Percentiles rank a stretch among this genome's conserved stretches.
These are phyloP conservation scores for Crithidia sp. DNA, from an alignment of 208 protist genomes.

Conservation along the genomic window DNA sequence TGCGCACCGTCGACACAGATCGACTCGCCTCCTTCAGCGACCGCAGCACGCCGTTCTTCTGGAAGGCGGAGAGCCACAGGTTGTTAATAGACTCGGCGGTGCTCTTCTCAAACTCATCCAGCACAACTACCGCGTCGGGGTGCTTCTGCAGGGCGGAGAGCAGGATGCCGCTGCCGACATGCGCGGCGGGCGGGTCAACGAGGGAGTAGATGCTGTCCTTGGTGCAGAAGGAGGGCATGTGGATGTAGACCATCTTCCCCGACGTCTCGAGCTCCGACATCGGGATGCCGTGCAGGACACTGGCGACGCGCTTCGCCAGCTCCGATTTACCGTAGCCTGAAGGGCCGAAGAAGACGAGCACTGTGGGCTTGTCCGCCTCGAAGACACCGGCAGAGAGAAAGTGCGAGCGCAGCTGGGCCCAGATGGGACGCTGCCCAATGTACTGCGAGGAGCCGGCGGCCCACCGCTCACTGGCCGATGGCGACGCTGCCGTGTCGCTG, in stretches of 20 bases:
- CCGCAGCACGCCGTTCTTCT: conserved; percentile 83
- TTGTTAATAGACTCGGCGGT: conserved; percentile 83
- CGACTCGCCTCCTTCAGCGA: conserved; percentile 80
- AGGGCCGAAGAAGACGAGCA: conserved; percentile 84
- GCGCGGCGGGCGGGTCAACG: conserved; percentile 84
- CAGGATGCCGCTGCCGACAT: conserved; percentile 83
- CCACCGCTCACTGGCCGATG: conserved; percentile 46
- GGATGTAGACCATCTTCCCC: conserved; percentile 83
- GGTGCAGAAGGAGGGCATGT: conserved; percentile 88
- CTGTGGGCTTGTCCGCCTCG: conserved; percentile 77
- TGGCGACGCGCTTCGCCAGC: conserved; percentile 70
- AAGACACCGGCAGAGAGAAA: conserved; percentile 72
- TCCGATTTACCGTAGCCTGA: conserved; percentile 89
- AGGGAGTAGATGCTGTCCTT: conserved; percentile 89
- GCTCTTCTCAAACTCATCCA: conserved; percentile 91
- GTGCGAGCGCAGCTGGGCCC: conserved; percentile 52
- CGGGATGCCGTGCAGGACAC: conserved; percentile 57
- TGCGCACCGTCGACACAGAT: conserved; percentile 71
- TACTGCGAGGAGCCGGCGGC: conserved; percentile 50
- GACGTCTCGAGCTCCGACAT: conserved; percentile 49
- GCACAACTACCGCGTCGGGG: conserved; percentile 78
- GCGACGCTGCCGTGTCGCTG: conserved; percentile 2
- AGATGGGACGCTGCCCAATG: conserved; percentile 75
- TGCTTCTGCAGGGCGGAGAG: conserved; percentile 73
- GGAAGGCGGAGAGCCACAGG: conserved; percentile 89